A percentile compares a stretch with the other conserved stretches of the same genome.
These are phyloP conservation scores for Ceratobasidium sp. DNA, from an alignment of 1,284 basidiomycete species.

Conservation along the genomic window DNA sequence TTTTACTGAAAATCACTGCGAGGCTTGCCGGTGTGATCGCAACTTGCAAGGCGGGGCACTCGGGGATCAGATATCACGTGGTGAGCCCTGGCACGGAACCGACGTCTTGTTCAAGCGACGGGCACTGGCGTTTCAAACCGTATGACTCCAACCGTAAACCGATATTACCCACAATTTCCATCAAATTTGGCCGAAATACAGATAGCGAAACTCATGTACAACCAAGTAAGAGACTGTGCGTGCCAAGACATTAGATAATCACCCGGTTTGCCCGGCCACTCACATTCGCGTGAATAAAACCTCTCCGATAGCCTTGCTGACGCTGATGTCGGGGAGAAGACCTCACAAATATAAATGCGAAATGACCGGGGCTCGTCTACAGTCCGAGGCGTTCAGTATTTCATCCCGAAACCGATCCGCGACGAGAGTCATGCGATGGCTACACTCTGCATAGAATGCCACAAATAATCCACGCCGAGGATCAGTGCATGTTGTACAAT, in stretches of 20 bases:
- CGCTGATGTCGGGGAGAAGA: not conserved
- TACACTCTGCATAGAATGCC: not conserved
- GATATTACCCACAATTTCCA: too few species aligned
- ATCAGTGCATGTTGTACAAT: not conserved
- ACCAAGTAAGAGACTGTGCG: too few species aligned
- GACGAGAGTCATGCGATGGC: not conserved
- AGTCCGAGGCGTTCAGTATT: not conserved
- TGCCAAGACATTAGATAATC: too few species aligned
- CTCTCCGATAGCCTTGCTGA: too few species aligned
- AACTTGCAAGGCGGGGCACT: not conserved
- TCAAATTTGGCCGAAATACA: too few species aligned
- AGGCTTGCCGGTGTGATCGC: not conserved
- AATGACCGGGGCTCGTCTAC: not conserved
- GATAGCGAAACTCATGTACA: too few species aligned
- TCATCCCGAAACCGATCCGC: slow-evolving; percentile 3
- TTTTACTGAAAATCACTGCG: not conserved
- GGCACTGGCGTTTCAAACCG: too few species aligned
- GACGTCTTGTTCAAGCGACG: too few species aligned
- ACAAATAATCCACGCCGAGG: not conserved
- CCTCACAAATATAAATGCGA: not conserved
- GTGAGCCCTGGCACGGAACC: too few species aligned
- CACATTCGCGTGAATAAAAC: too few species aligned
- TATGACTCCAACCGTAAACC: too few species aligned
- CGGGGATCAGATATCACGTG: slow-evolving; percentile 10
- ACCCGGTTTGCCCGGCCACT: not conserved